These are phyloP conservation scores for Brasilioporus rufonigricans DNA, from an alignment of 768 basidiomycete species.

Conservation along the genomic window DNA sequence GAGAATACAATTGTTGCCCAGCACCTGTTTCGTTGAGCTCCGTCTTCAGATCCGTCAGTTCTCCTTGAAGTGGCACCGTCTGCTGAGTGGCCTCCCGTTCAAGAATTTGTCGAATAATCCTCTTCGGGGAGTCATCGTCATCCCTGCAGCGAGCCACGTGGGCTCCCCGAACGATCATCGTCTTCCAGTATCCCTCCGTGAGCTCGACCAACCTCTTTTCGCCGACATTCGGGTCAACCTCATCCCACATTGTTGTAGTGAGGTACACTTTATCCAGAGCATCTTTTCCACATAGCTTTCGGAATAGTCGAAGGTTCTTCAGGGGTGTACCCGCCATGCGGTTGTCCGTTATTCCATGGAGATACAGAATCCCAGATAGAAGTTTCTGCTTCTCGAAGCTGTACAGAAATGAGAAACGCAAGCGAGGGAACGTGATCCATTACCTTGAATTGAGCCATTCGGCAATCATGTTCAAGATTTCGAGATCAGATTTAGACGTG, in stretches of 20 bases:
- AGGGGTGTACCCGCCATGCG: too few species aligned
- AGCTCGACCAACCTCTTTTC: conserved; percentile 13
- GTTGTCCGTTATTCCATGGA: conserved; percentile 42
- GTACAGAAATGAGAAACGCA: too few species aligned
- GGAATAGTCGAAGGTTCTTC: too few species aligned
- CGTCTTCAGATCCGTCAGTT: too few species aligned
- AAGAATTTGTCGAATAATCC: too few species aligned
- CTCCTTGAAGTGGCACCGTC: conserved; percentile 3
- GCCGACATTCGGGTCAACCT: conserved; percentile 18
- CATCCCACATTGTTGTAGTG: too few species aligned
- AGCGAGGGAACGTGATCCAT: neutral
- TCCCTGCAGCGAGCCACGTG: conserved; percentile 3
- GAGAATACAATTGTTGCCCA: conserved; percentile 6
- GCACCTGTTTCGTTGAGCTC: conserved; percentile 8
- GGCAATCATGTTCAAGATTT: conserved; percentile 12
- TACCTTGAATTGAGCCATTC: conserved; percentile 17
- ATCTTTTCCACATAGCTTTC: too few species aligned
- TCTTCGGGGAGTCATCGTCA: conserved; percentile 8
- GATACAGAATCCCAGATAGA: conserved; percentile 38
- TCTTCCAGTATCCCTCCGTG: conserved; percentile 1
- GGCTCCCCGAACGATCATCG: conserved; percentile 11
- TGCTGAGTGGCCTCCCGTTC: neutral
- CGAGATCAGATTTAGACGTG: too few species aligned
- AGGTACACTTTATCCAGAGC: too few species aligned
- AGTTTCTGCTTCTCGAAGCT: too few species aligned